A percentile compares a stretch with the other conserved stretches of the same genome.
phyloP scores from a whole-genome alignment of 108 stramenopile species.

The Mediolabrus comicus region DNA sequence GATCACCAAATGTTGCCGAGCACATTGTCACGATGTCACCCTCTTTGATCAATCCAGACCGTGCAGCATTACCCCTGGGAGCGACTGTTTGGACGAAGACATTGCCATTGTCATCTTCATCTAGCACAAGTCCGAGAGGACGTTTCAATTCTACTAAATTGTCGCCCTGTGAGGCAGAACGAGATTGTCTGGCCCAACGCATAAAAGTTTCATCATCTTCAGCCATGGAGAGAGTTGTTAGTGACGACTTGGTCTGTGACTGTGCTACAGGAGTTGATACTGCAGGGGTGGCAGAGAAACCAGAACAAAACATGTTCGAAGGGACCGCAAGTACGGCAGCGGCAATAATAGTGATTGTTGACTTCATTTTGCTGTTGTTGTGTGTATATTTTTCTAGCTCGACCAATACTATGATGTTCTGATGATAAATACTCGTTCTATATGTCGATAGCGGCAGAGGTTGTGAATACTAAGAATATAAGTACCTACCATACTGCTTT shows the following conservation, averaged over 20 bases:
- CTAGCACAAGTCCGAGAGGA: constrained; percentile 91
- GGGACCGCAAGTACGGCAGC: constrained; percentile 19
- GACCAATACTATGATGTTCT: no score
- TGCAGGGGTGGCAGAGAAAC: neutral
- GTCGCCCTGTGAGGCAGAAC: constrained; percentile 69
- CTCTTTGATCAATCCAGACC: constrained; percentile 82
- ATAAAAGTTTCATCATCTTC: constrained; percentile 62
- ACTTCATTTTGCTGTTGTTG: constrained; percentile 21
- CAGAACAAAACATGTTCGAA: constrained; percentile 9
- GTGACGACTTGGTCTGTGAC: neutral
- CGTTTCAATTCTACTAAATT: constrained; percentile 88
- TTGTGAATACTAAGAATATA: neutral
- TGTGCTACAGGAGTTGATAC: neutral
- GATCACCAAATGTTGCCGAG: constrained; percentile 94
- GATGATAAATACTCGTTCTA: neutral
- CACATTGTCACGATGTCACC: constrained; percentile 94
- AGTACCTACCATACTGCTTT: no score
- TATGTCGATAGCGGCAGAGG: neutral
- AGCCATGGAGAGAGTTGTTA: constrained; percentile 30
- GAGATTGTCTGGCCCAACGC: constrained; percentile 61
- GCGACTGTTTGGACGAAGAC: constrained; percentile 90
- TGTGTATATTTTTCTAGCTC: neutral
- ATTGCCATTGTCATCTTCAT: constrained; percentile 87
- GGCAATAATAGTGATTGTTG: constrained; percentile 25
- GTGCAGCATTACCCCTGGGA: constrained; percentile 90